phyloP scores from a whole-genome alignment of 768 basidiomycete genomes.

The Mycena galericulata region DNA sequence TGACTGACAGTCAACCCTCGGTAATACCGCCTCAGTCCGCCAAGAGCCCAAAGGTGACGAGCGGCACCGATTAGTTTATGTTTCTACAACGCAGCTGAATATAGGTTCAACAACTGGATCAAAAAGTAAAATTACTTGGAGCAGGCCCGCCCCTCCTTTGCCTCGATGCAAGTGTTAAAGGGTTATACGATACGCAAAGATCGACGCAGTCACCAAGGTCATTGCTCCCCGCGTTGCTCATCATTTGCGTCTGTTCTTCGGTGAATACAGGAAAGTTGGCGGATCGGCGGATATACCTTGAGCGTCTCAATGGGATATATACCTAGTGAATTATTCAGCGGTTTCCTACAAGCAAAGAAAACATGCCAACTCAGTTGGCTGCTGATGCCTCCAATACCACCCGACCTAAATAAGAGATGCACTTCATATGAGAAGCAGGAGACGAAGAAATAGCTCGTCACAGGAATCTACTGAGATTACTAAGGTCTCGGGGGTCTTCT shows the following conservation, averaged over 20 bases:
- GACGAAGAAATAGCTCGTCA: too few relatives aligned
- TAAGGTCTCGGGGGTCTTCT: slow-evolving; percentile 89
- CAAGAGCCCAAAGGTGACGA: slow-evolving; percentile 80
- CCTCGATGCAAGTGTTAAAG: slow-evolving; percentile 21
- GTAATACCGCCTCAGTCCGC: slow-evolving; percentile 88
- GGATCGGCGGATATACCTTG: slow-evolving; percentile 64
- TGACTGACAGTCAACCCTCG: slow-evolving; percentile 88
- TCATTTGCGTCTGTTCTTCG: slow-evolving; percentile 85
- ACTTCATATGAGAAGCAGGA: too few relatives aligned
- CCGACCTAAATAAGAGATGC: too few relatives aligned
- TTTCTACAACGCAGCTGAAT: slow-evolving; percentile 33
- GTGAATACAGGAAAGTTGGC: slow-evolving; percentile 35
- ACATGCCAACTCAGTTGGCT: slow-evolving; percentile 85
- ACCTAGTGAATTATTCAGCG: slow-evolving; percentile 58
- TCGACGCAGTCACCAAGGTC: slow-evolving; percentile 34
- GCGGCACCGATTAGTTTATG: slow-evolving; percentile 72
- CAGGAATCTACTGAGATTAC: slow-evolving; percentile 91
- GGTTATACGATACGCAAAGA: not conserved
- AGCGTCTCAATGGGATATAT: slow-evolving; percentile 98
- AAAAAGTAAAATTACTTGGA: slow-evolving; percentile 13
- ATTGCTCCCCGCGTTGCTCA: slow-evolving; percentile 81
- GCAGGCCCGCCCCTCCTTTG: slow-evolving; percentile 4
- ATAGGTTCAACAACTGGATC: not conserved
- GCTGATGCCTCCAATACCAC: slow-evolving; percentile 94
- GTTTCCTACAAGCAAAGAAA: slow-evolving; percentile 9